Conservation (phyloP, 2,329 filamentous ascomycete species). For the Cladosporium sp. region DNA sequence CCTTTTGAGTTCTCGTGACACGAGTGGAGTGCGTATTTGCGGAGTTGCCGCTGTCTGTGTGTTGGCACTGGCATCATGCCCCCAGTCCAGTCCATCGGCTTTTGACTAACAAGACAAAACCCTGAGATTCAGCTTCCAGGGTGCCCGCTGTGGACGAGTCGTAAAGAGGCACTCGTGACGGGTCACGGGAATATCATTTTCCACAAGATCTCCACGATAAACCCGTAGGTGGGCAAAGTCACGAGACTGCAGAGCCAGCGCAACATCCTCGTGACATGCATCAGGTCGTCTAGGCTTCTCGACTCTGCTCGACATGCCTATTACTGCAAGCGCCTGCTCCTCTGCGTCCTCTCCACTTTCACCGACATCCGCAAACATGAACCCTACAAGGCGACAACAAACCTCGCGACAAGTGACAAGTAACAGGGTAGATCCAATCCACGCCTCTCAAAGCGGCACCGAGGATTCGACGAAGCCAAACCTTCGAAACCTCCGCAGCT, state of each 20-base stretch:
- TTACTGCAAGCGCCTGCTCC: slow-evolving; percentile 1
- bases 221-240: background rate
- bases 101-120: background rate
- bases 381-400: background rate
- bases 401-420: background rate
- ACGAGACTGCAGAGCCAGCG: background rate
- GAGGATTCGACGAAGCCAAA: slow-evolving; percentile 6
- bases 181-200: background rate
- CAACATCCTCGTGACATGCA: slow-evolving; percentile 1
- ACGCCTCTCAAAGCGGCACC: background rate
- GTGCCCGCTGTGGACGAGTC: background rate
- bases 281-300: background rate
- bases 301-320: slow-evolving; percentile 6
- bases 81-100: background rate
- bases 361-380: background rate
- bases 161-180: background rate
- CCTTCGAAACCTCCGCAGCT: background rate
- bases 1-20: slow-evolving; percentile 6
- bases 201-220: background rate
- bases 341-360: background rate
- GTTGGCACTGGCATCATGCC: background rate
- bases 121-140: background rate
- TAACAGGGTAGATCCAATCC: background rate
- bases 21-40: slow-evolving; percentile 3
- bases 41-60: slow-evolving; percentile 8